Conservation (phyloP, 805 yeast species). For the Candida manassasensis region DNA sequence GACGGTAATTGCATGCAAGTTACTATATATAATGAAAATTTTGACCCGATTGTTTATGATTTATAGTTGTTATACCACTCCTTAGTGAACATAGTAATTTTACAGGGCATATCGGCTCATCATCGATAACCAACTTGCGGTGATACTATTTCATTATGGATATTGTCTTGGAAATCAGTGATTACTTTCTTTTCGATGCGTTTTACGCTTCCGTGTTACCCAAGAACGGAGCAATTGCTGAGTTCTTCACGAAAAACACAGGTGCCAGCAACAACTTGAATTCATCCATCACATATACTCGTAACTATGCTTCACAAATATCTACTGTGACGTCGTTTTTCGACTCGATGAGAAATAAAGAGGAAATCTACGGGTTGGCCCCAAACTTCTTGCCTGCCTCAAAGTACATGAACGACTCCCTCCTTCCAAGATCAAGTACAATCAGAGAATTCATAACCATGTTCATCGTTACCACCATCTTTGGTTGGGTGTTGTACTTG, state of each 20-base stretch:
- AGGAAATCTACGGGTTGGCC: slow-evolving; percentile 54
- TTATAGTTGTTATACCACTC: no score
- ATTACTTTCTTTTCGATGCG: slow-evolving; percentile 69
- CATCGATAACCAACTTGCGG: no score
- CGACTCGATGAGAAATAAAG: not conserved
- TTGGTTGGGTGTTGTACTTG: slow-evolving; percentile 84
- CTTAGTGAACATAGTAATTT: no score
- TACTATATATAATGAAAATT: no score
- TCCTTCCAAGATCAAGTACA: slow-evolving; percentile 66
- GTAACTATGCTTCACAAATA: slow-evolving; percentile 11
- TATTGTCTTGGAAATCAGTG: slow-evolving; percentile 77
- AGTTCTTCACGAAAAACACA: slow-evolving; percentile 9
- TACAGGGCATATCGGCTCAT: no score
- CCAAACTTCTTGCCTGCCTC: slow-evolving; percentile 57
- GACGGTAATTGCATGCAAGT: no score
- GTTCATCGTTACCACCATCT: slow-evolving; percentile 64
- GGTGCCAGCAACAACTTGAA: not conserved
- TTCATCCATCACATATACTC: not conserved
- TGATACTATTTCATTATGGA: slow-evolving; percentile 71
- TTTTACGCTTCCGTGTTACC: slow-evolving; percentile 60
- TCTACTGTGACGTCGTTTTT: slow-evolving; percentile 12
- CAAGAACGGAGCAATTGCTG: slow-evolving; percentile 13
- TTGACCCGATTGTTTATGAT: no score
- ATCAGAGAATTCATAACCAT: slow-evolving; percentile 69
- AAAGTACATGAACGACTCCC: slow-evolving; percentile 56